Base-by-base conservation (phyloP, 495 filamentous ascomycete genomes). In the Rhypophila decipiens region DNA sequence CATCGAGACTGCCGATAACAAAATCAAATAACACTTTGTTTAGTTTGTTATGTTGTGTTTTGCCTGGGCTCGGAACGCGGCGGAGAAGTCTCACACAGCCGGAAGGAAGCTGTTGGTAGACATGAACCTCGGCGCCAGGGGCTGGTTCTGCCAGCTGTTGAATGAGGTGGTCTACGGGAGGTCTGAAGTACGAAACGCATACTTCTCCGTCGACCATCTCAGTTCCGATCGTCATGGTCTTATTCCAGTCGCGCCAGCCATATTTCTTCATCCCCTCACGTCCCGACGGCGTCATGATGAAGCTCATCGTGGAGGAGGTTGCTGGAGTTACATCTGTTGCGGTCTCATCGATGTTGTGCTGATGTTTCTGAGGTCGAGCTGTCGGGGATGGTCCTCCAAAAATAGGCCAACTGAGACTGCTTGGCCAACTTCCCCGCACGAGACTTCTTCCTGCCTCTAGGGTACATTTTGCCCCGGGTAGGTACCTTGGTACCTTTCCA, bases 21-120 rank as follows among this genome's bases (percentile, higher is more conserved):
- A 47, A 47, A n/a, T 47, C 36, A 36, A 39, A 47, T 18, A 47
- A 4, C 13, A 41, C 38, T n/a, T n/a, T n/a, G n/a, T n/a, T n/a
- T n/a, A n/a, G n/a, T n/a, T n/a, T n/a, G n/a, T n/a, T n/a, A n/a
- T n/a, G n/a, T n/a, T n/a, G n/a, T n/a, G n/a, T n/a, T n/a, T n/a
- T n/a, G 8, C 5, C 20, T 31, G 27, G 27, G 27, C 24, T n/a
- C 17, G 39, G 39, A 22, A 41, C 39, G 7, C 39, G 39, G 8
- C 39, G 39, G 39, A 41, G 39, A 1, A 41, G 19, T 21, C 39
- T 41, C 5, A 41, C 20, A 9, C 19, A 22, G 9, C 39, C 20
- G 9, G 39, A 21, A 12, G 39, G 15, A 11, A 41, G 20, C 4
- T 17, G 39, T n/a, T 41, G 39, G 19, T 41, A 41, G 39, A 41